Evolutionary conservation across 2,329 filamentous ascomycete genomes (phyloP).

Genomic region (Clarireedia paspali): DNA sequence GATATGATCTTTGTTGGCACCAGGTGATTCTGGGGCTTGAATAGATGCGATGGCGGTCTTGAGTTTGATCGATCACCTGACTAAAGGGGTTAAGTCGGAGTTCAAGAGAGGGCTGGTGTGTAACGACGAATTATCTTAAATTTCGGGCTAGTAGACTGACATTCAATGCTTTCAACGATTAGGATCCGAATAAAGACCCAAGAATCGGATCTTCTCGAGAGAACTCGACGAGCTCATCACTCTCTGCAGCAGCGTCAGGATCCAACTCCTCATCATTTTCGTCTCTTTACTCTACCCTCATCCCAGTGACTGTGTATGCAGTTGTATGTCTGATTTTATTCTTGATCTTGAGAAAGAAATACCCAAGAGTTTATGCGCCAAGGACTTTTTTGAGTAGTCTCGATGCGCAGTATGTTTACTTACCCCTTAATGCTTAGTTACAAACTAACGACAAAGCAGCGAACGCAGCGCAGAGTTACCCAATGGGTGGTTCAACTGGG

Average conservation of each 20-base stretch:
- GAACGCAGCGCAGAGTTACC: slow-evolving; percentile 27
- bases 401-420: slow-evolving; percentile 36
- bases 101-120: slow-evolving; percentile 5
- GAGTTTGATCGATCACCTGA: neutral
- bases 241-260: slow-evolving; percentile 29
- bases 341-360: slow-evolving; percentile 39
- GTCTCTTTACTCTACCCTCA: slow-evolving; percentile 42
- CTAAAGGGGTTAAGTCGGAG: slow-evolving; percentile 1
- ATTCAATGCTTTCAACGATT: neutral
- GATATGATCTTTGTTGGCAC: neutral
- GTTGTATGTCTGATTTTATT: slow-evolving; percentile 44
- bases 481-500: slow-evolving; percentile 31
- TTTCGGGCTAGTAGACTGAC: neutral
- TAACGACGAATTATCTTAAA: neutral
- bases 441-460: slow-evolving; percentile 17
- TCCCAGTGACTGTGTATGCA: slow-evolving; percentile 44
- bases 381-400: slow-evolving; percentile 43
- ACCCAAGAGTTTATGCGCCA: slow-evolving; percentile 47
- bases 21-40: too few relatives aligned
- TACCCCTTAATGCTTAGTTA: neutral
- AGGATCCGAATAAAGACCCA: slow-evolving; percentile 28
- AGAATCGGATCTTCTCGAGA: slow-evolving; percentile 38
- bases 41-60: neutral
- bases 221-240: slow-evolving; percentile 28
- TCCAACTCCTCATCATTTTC: slow-evolving; percentile 36